These are phyloP conservation scores for Salix caprea DNA, from an alignment of 345 rosid genomes.

Conservation along the genomic window DNA sequence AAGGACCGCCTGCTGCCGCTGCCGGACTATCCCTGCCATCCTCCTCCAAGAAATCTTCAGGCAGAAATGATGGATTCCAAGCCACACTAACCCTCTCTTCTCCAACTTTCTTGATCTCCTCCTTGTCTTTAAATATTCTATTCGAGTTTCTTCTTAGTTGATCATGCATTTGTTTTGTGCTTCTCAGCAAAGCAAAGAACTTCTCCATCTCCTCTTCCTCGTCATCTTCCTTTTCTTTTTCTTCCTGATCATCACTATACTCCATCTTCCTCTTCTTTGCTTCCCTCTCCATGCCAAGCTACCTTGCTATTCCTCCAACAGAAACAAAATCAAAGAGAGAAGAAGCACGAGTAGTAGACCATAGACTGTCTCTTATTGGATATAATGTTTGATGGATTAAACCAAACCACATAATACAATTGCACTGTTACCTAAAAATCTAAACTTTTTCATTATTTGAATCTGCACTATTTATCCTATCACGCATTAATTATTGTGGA, in stretches of 20 bases:
- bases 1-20: background rate
- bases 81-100: background rate
- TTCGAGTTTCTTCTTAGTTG: background rate
- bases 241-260: background rate
- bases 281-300: slow-evolving; percentile 32
- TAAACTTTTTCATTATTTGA: too few relatives aligned
- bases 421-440: background rate
- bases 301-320: background rate
- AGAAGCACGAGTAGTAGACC: background rate
- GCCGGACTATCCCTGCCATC: slow-evolving; percentile 1
- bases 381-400: too few relatives aligned
- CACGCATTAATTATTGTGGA: too few relatives aligned
- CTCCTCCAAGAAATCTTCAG: slow-evolving; percentile 44
- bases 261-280: slow-evolving; percentile 43
- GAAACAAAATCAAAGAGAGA: background rate
- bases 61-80: slow-evolving; percentile 49
- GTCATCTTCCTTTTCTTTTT: slow-evolving; percentile 1
- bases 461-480: too few relatives aligned
- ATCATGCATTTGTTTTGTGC: slow-evolving; percentile 40
- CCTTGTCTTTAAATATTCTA: background rate
- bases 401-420: background rate
- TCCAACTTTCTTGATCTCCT: slow-evolving; percentile 10
- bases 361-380: background rate
- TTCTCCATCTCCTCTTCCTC: slow-evolving; percentile 49
- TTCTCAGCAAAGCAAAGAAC: slow-evolving; percentile 52